Conservation (phyloP, 2,329 filamentous ascomycete species). For the Elsinoe arachidis region DNA sequence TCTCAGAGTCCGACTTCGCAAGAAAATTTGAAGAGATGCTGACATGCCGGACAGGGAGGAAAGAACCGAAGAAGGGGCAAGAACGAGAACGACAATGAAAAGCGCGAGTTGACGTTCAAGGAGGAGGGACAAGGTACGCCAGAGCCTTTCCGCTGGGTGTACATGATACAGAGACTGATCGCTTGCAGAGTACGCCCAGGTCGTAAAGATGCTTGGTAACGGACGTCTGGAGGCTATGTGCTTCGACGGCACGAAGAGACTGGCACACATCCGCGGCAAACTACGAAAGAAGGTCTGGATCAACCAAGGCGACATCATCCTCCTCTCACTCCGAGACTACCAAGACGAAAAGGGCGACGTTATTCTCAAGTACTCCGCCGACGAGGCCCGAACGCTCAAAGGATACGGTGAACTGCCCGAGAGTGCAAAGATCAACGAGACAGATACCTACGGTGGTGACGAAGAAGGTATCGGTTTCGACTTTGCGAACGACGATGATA, state of each 20-base stretch:
- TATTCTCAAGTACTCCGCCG: conserved; percentile 88
- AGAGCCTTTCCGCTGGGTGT: not conserved
- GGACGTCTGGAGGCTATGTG: conserved; percentile 86
- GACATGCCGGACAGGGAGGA: conserved; percentile 61
- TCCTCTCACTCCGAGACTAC: conserved; percentile 81
- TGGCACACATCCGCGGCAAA: conserved; percentile 85
- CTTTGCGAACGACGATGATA: conserved; percentile 81
- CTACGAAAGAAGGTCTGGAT: conserved; percentile 99
- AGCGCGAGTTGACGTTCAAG: conserved; percentile 97
- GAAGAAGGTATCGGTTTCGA: conserved; percentile 96
- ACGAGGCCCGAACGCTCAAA: conserved; percentile 91
- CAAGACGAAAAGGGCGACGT: conserved; percentile 91
- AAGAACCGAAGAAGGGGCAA: conserved; percentile 98
- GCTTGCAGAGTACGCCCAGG: conserved; percentile 65
- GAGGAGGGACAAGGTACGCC: conserved; percentile 78
- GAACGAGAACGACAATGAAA: conserved; percentile 81
- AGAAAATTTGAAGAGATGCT: conserved; percentile 19
- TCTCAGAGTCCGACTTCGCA: conserved; percentile 18
- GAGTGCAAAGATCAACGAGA: conserved; percentile 99
- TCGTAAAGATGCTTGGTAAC: conserved; percentile 93
- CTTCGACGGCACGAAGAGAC: conserved; percentile 86
- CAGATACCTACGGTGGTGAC: conserved; percentile 83
- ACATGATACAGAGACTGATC: conserved; percentile 16
- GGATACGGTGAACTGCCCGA: conserved; percentile 96
- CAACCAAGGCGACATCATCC: conserved; percentile 94